Conservation (phyloP, 2,329 filamentous ascomycete species). For the Pyricularia sp. region DNA sequence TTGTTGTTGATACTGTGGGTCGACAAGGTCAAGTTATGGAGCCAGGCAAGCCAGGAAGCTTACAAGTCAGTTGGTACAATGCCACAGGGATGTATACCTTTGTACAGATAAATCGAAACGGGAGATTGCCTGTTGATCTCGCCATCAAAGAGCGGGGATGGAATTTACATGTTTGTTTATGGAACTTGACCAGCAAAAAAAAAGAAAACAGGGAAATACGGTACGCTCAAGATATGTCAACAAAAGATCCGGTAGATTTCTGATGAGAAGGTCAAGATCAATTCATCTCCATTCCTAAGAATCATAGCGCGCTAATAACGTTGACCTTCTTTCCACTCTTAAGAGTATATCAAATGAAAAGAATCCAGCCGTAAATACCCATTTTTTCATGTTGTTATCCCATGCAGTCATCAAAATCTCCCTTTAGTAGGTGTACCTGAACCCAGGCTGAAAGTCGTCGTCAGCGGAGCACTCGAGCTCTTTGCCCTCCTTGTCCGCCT, state of each 20-base stretch:
- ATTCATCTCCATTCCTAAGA: background rate
- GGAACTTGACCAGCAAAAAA: too few species aligned
- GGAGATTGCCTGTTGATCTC: too few species aligned
- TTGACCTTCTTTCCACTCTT: background rate
- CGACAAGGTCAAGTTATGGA: too few species aligned
- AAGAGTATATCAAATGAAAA: background rate
- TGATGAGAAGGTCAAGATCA: background rate
- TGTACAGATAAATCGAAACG: too few species aligned
- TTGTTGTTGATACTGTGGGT: too few species aligned
- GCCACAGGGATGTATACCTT: too few species aligned
- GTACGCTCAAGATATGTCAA: background rate
- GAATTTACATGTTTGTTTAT: too few species aligned
- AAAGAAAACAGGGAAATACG: background rate
- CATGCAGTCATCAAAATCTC: too few species aligned
- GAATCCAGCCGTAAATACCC: background rate
- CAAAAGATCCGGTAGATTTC: background rate
- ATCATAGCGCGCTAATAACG: background rate
- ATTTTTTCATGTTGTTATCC: background rate
- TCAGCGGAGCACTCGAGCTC: constrained; percentile 31
- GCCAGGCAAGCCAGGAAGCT: too few species aligned
- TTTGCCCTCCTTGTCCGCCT: constrained; percentile 40
- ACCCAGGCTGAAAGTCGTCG: constrained; percentile 25
- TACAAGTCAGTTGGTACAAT: too few species aligned
- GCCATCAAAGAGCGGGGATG: too few species aligned
- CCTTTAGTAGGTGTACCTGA: constrained; percentile 25